Conservation (phyloP, 1,284 basidiomycete genomes). For the Wallemia mellicola region DNA sequence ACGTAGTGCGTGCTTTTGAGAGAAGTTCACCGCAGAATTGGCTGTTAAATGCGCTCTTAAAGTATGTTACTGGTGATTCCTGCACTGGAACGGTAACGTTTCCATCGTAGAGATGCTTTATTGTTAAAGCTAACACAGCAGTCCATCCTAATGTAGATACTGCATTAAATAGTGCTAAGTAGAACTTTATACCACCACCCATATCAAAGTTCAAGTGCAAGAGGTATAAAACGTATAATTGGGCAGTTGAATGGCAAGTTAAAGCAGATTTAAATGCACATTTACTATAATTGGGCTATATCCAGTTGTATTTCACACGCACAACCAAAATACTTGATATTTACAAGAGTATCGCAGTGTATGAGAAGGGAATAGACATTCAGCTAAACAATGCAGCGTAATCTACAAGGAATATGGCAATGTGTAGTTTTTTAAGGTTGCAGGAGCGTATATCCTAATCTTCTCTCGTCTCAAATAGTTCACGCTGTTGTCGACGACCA, state of each 20-base stretch:
- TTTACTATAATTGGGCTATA: too few species aligned
- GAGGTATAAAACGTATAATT: background rate
- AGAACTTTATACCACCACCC: background rate
- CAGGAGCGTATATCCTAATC: too few species aligned
- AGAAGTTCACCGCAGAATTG: background rate
- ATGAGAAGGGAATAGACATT: too few species aligned
- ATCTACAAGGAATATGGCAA: too few species aligned
- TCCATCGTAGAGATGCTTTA: background rate
- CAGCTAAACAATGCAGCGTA: too few species aligned
- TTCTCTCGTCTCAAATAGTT: too few species aligned
- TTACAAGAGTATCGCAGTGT: too few species aligned
- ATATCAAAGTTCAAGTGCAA: background rate
- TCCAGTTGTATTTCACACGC: too few species aligned
- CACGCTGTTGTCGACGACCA: too few species aligned
- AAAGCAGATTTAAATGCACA: too few species aligned
- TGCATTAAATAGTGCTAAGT: background rate
- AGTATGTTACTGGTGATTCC: background rate
- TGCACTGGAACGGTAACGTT: background rate
- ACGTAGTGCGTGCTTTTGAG: background rate
- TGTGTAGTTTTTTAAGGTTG: too few species aligned
- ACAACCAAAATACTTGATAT: too few species aligned
- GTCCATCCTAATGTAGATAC: background rate
- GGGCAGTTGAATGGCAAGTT: background rate
- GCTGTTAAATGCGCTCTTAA: background rate
- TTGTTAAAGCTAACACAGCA: background rate